phyloP scores from a whole-genome alignment of 1,139 yeast genomes.

The Scheffersomyces quercinus region DNA sequence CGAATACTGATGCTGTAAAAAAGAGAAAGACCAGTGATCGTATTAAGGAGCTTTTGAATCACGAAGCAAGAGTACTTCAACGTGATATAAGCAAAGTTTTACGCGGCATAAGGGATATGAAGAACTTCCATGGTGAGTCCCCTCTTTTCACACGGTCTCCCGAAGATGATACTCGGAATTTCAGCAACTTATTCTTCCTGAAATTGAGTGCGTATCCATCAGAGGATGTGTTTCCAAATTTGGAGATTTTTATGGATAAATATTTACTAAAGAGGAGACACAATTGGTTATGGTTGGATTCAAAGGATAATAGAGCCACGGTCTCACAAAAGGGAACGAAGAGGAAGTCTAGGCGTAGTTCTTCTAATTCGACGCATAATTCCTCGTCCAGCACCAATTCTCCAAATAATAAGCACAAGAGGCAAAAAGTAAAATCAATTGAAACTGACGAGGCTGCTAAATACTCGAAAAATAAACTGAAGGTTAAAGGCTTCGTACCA shows the following conservation, averaged over 20 bases:
- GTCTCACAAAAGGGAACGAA: neutral
- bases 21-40: slow-evolving; percentile 1
- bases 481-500: neutral
- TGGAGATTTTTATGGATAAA: slow-evolving; percentile 22
- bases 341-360: neutral
- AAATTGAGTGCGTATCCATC: slow-evolving; percentile 1
- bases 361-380: neutral
- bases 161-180: slow-evolving; percentile 1
- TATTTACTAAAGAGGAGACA: slow-evolving; percentile 17
- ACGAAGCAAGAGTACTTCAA: neutral
- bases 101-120: neutral
- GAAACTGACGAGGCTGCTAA: neutral
- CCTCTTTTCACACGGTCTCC: slow-evolving; percentile 1
- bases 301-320: neutral
- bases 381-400: neutral
- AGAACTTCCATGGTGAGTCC: slow-evolving; percentile 3
- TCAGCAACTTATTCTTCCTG: slow-evolving; percentile 1
- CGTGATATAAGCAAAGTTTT: neutral
- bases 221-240: slow-evolving; percentile 12
- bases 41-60: neutral
- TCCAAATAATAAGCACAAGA: neutral
- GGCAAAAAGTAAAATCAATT: neutral
- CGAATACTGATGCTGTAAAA: neutral
- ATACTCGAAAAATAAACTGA: slow-evolving; percentile 2
- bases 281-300: slow-evolving; percentile 15